Evolutionary conservation across 768 basidiomycete genomes (phyloP).

Genomic region (Mrakia gelida): DNA sequence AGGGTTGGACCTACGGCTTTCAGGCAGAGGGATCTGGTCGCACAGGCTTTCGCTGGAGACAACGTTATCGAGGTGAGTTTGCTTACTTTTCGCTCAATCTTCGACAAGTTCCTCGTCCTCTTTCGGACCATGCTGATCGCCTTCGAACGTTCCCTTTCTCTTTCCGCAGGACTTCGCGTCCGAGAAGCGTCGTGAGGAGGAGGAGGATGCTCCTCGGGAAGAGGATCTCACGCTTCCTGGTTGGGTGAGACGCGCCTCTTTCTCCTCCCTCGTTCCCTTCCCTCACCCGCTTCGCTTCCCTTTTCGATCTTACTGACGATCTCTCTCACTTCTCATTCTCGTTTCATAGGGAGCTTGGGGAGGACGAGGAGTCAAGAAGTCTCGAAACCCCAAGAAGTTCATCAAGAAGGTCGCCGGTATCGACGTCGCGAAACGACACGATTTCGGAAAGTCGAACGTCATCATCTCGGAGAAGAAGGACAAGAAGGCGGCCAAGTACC

Average conservation of each 20-base stretch:
- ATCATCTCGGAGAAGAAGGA: conserved; percentile 95
- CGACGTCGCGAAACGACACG: conserved; percentile 70
- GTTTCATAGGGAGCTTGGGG: conserved; percentile 78
- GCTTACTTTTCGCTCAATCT: neutral
- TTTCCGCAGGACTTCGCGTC: conserved; percentile 72
- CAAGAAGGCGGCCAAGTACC: conserved; percentile 85
- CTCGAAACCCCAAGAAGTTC: conserved; percentile 55
- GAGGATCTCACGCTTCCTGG: conserved; percentile 88
- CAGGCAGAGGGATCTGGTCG: conserved; percentile 85
- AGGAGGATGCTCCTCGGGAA: conserved; percentile 78
- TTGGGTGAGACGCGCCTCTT: conserved; percentile 62
- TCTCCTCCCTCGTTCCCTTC: neutral
- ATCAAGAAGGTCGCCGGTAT: conserved; percentile 80
- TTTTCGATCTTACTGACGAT: conserved; percentile 1
- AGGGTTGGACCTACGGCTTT: conserved; percentile 58
- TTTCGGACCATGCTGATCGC: neutral
- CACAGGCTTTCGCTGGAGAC: conserved; percentile 93
- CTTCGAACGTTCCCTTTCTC: neutral
- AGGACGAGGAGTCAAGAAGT: conserved; percentile 60
- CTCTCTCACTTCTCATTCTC: neutral
- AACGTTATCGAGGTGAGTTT: conserved; percentile 78
- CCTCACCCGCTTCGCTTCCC: neutral
- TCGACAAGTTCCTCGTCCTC: neutral
- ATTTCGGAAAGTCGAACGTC: conserved; percentile 77
- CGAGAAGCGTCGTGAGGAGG: conserved; percentile 73